phyloP scores from a whole-genome alignment of 306 rosid genomes.

The Argentina anserina region DNA sequence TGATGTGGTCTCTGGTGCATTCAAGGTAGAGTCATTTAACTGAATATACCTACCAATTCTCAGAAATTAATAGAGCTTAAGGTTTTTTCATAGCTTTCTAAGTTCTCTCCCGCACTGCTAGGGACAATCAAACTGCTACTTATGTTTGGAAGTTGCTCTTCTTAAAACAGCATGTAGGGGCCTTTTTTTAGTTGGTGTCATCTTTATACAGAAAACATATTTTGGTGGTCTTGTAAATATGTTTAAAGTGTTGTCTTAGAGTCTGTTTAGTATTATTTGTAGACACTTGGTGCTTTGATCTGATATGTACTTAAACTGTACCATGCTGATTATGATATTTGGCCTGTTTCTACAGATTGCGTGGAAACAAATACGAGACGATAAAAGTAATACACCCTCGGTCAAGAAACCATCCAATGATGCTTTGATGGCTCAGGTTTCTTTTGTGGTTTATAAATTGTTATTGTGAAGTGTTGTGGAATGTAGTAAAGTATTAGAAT shows the following conservation, averaged over 20 bases:
- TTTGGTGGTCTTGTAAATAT: background rate
- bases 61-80: background rate
- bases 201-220: background rate
- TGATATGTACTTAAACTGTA: background rate
- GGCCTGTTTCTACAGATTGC: slow-evolving; percentile 46
- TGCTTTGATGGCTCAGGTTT: slow-evolving; percentile 82
- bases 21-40: slow-evolving; percentile 53
- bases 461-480: background rate
- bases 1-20: slow-evolving; percentile 68
- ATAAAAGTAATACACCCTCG: slow-evolving; percentile 44
- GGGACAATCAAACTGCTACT: background rate
- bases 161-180: background rate
- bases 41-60: background rate
- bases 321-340: background rate
- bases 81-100: background rate
- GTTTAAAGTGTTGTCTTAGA: background rate
- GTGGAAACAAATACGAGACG: slow-evolving; percentile 52
- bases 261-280: background rate
- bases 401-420: slow-evolving; percentile 62
- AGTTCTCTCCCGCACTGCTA: background rate
- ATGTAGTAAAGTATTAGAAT: background rate
- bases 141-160: background rate
- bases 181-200: background rate
- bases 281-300: background rate
- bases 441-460: slow-evolving; percentile 8